Evolutionary conservation across 179 eudicot species (phyloP), one percentile per base, ranked within the genome.

Genomic region (Heliamphora pulchella): DNA sequence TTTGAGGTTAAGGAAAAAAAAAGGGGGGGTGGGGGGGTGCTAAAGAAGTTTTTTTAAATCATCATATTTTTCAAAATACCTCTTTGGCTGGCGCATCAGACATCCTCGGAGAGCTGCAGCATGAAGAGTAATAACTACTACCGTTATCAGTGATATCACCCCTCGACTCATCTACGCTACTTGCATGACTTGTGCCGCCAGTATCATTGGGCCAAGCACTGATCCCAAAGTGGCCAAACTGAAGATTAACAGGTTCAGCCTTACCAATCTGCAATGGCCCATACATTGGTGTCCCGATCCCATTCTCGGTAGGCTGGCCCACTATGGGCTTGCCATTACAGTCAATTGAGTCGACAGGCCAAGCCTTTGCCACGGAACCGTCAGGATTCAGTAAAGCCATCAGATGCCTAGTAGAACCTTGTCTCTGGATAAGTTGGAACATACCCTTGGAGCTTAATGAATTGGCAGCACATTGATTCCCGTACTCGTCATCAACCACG

Each of bases 161-260:
- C 82, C 86, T 93, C 7, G 93, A 95, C 73, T 91, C 98, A 81
- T 95, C 98, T 69, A 93, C 86, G 85, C 97, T 95, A 82, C 97
- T 82, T 61, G 94, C 97, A 86, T 86, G 95, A 80, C 98, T 95
- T 8, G 98, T 95, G 77, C 97, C 90, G 69, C 94, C 97, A 59
- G 88, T 87, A 83, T 95, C 98, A 84, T 84, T 87, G 8, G 97
- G 97, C 98, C 98, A 95, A 84, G 98, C 97, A 87, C 98, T 95
- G 62, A 95, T 89, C 75, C 98, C 98, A 70, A 91, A 93, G 86
- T 93, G 87, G 82, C 98, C 98, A 81, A 95, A 95, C 90, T 93
- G 98, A 87, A 95, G 87, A 85, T 95, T 95, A 20, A 93, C 90
- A 47, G 96, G 91, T 83, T 95, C 98, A 74, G 93, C 95, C 83